phyloP scores from a whole-genome alignment of 78 protist genomes.

The Anaeramoeba flamelloides region DNA sequence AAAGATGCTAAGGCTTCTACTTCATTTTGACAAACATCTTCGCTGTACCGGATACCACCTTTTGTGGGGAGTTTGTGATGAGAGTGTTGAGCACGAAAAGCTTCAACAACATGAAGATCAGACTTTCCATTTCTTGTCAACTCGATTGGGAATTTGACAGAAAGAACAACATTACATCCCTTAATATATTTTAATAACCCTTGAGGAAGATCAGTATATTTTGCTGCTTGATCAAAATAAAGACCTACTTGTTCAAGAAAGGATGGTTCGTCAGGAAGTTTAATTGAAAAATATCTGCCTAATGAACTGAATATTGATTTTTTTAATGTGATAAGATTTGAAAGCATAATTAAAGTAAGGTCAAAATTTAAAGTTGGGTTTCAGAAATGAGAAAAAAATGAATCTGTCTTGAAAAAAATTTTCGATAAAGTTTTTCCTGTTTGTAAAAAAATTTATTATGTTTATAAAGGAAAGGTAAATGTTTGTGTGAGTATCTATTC shows the following conservation, averaged over 20 bases:
- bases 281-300: too few relatives aligned
- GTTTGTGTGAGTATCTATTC: too few relatives aligned
- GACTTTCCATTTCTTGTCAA: background rate
- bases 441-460: too few relatives aligned
- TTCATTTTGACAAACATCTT: conserved; percentile 56
- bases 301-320: too few relatives aligned
- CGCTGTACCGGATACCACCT: conserved; percentile 66
- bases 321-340: too few relatives aligned
- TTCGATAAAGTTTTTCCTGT: too few relatives aligned
- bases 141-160: background rate
- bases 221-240: background rate
- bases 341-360: too few relatives aligned
- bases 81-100: conserved; percentile 68
- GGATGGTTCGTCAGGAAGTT: too few relatives aligned
- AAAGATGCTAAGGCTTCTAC: conserved; percentile 62
- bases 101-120: conserved; percentile 22
- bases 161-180: background rate
- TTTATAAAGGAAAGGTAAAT: too few relatives aligned
- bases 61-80: conserved; percentile 66
- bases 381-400: too few relatives aligned
- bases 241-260: background rate
- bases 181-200: background rate
- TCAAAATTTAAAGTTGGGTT: too few relatives aligned
- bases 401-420: too few relatives aligned
- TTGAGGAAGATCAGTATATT: background rate